Percentiles rank a stretch among this genome's conserved stretches.
Evolutionary conservation across 495 filamentous ascomycete species (phyloP).

Genomic region (Glonium stellatum): DNA sequence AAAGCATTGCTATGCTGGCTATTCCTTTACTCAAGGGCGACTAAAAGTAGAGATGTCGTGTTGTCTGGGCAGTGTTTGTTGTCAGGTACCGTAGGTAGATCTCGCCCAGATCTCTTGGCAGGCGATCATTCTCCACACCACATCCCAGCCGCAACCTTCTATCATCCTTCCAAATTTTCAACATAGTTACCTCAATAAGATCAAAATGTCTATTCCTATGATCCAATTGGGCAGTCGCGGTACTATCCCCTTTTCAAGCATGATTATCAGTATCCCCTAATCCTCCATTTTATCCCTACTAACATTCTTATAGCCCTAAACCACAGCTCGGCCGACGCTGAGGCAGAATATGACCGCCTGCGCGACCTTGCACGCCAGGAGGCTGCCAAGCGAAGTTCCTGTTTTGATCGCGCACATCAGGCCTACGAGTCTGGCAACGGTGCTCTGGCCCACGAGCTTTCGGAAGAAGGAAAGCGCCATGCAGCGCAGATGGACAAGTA

Average conservation of each 20-base stretch:
- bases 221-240: constrained; percentile 55
- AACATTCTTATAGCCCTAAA: constrained; percentile 62
- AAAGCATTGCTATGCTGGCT: too few relatives aligned
- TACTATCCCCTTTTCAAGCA: constrained; percentile 30
- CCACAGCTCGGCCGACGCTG: constrained; percentile 58
- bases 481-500: constrained; percentile 70
- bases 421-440: constrained; percentile 78
- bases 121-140: background rate
- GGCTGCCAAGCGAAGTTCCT: constrained; percentile 63
- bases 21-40: too few relatives aligned
- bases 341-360: constrained; percentile 87
- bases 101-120: background rate
- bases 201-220: constrained; percentile 56
- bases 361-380: constrained; percentile 75
- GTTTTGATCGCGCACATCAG: constrained; percentile 70
- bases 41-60: too few relatives aligned
- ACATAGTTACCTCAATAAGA: background rate
- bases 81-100: background rate
- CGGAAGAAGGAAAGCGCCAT: constrained; percentile 78
- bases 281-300: constrained; percentile 2
- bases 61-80: too few relatives aligned
- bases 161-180: background rate
- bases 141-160: constrained; percentile 2
- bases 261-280: background rate
- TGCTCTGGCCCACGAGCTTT: constrained; percentile 68